Conservation (phyloP, 345 rosid species). For the Syzygium aqueum region DNA sequence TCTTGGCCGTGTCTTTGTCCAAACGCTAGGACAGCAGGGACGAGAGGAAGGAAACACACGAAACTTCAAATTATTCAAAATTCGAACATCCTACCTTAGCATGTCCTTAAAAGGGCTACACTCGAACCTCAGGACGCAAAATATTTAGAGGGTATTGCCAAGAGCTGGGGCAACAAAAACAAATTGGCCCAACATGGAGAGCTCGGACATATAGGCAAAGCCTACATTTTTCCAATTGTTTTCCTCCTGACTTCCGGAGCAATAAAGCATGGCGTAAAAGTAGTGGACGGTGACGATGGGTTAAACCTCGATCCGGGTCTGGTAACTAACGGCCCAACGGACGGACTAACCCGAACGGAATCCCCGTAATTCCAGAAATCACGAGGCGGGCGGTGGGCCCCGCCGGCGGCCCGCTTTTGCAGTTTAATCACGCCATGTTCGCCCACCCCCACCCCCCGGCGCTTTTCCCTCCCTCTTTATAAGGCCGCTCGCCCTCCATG, state of each 20-base stretch:
- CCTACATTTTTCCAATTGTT: no score
- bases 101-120: no score
- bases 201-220: no score
- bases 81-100: no score
- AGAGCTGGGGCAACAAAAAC: no score
- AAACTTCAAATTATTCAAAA: neutral
- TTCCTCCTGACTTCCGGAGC: no score
- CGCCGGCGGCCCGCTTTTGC: slow-evolving; percentile 4
- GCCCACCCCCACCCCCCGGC: neutral
- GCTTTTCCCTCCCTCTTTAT: slow-evolving; percentile 16
- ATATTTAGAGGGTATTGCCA: no score
- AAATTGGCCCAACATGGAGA: no score
- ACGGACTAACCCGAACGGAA: slow-evolving; percentile 20
- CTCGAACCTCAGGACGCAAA: no score
- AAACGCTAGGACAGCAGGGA: neutral
- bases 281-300: neutral
- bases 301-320: neutral
- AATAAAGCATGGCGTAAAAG: neutral
- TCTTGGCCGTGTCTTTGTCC: neutral
- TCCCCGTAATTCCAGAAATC: slow-evolving; percentile 45
- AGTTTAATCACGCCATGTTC: slow-evolving; percentile 18
- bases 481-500: slow-evolving; percentile 3
- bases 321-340: slow-evolving; percentile 19
- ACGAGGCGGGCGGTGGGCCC: slow-evolving; percentile 22
- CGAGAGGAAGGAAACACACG: neutral